Evolutionary conservation across 148 eudicot species (phyloP).

Genomic region (Rhododendron vialii): DNA sequence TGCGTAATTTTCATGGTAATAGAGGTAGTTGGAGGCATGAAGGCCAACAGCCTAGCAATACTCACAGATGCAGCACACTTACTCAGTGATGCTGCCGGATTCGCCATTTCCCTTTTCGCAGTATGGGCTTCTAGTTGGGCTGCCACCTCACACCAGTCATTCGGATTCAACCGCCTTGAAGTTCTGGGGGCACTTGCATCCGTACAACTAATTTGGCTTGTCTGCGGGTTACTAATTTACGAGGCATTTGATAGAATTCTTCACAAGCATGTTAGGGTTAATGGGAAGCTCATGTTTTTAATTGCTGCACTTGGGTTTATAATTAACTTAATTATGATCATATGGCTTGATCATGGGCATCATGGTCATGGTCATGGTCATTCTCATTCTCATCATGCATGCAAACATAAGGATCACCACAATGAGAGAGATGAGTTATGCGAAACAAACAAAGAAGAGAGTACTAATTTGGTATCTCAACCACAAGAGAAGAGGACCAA

Average conservation of each 20-base stretch:
- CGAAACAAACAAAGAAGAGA: slow-evolving; percentile 17
- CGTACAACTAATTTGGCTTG: slow-evolving; percentile 53
- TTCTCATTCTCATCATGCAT: slow-evolving; percentile 8
- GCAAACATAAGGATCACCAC: slow-evolving; percentile 7
- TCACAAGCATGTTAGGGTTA: slow-evolving; percentile 20
- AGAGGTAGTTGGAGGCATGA: slow-evolving; percentile 45
- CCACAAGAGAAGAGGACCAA: slow-evolving; percentile 9
- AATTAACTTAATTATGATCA: slow-evolving; percentile 34
- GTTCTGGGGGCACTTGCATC: slow-evolving; percentile 47
- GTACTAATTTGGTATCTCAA: slow-evolving; percentile 18
- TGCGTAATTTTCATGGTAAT: slow-evolving; percentile 34
- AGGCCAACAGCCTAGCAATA: slow-evolving; percentile 53
- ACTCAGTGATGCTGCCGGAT: slow-evolving; percentile 45
- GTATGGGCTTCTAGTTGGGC: slow-evolving; percentile 49
- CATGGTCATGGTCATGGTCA: slow-evolving; percentile 16
- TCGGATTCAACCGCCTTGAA: slow-evolving; percentile 48
- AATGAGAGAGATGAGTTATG: slow-evolving; percentile 5
- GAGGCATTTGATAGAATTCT: slow-evolving; percentile 40
- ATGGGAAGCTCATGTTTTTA: slow-evolving; percentile 50
- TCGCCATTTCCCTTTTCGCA: slow-evolving; percentile 43
- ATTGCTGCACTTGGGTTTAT: slow-evolving; percentile 45
- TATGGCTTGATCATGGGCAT: slow-evolving; percentile 33
- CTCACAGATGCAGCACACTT: slow-evolving; percentile 56
- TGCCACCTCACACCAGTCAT: slow-evolving; percentile 38
- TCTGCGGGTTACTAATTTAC: slow-evolving; percentile 39